Base-by-base conservation (phyloP, 306 rosid genomes). In the Fagus crenata region DNA sequence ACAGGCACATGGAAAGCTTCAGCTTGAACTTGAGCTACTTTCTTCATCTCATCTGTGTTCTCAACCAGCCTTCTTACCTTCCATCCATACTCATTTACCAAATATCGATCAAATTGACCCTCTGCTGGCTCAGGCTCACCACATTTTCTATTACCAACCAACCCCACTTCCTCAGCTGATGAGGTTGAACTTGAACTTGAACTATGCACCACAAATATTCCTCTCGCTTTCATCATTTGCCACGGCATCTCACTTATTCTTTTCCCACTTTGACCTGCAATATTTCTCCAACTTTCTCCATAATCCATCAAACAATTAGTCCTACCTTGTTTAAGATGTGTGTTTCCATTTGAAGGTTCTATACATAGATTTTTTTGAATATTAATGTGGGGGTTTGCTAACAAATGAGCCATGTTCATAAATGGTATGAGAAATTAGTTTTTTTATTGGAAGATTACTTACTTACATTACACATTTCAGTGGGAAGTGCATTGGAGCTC, bases 1-100 rank as follows among this genome's bases (percentile, higher is more conserved):
- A 83, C 75, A 58, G 98, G 95, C 53, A 76, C 90, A 79, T 93
- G 89, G 42, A 93, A 93, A 53, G 97, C 97, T 84, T 90, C 85
- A 39, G 98, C 96, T 73, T 91, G 98, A 82, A 91, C 80, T 3
- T 51, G 75, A 65, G 97, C 89, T 4, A 88, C 96, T n/a, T 60
- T 71, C 41, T 71, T 85, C n/a, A 90, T 83, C 87, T 93, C 98
- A 72, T 89, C 93, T 22, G 76, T 75, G 39, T 81, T 87, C 80
- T 77, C 78, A 37, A 75, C 78, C 18, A 93, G 81, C 71, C 87
- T 87, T 65, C 93, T 93, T 5, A 91, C 91, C 72, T 76, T 89
- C 98, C 98, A 93, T 3, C 93, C 97, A 77, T 78, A 81, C 46
- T 90, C 92, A 67, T 75, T 86, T 55, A 78, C 91, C 82, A 93